Percentiles rank a stretch among this genome's conserved stretches.
Conservation (phyloP, 139 green algal genomes). For the Chlorella vulgaris region DNA sequence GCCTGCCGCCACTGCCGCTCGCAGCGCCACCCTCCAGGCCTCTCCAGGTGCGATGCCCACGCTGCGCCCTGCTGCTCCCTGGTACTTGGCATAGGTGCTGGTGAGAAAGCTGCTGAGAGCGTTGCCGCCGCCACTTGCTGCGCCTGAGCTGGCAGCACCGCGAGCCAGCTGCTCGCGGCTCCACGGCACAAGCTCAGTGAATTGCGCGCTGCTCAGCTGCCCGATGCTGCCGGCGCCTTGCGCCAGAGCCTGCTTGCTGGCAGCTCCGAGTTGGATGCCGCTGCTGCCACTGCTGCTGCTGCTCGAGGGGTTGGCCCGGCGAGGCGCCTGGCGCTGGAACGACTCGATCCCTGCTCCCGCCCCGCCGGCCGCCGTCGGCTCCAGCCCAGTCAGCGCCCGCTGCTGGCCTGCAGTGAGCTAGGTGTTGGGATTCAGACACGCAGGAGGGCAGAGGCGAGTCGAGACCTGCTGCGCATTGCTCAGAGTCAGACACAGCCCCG, state of each 20-base stretch:
- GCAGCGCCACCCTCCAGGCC: slow-evolving; percentile 75
- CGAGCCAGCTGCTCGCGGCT: background rate
- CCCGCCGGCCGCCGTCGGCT: slow-evolving; percentile 50
- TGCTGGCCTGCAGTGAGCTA: slow-evolving; percentile 2
- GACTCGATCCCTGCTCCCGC: slow-evolving; percentile 75
- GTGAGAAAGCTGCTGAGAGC: slow-evolving; percentile 48
- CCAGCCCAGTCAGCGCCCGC: slow-evolving; percentile 30
- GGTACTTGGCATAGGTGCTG: slow-evolving; percentile 52
- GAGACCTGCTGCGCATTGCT: no score
- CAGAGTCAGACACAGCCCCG: no score
- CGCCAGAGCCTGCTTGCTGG: slow-evolving; percentile 2
- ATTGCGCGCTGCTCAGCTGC: background rate
- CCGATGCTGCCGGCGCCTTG: background rate
- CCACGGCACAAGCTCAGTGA: background rate
- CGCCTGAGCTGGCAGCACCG: background rate
- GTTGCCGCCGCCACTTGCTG: slow-evolving; percentile 30
- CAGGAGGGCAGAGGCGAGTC: no score
- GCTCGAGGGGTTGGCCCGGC: slow-evolving; percentile 2
- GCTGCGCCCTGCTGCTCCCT: slow-evolving; percentile 50
- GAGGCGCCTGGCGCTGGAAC: slow-evolving; percentile 50
- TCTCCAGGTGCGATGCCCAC: slow-evolving; percentile 62
- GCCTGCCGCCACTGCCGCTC: slow-evolving; percentile 51
- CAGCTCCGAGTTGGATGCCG: slow-evolving; percentile 20
- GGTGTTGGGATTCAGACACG: no score
- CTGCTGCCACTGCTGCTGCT: slow-evolving; percentile 11